phyloP scores from a whole-genome alignment of 352 stramenopile species.

The Globisporangium mamillatum region DNA sequence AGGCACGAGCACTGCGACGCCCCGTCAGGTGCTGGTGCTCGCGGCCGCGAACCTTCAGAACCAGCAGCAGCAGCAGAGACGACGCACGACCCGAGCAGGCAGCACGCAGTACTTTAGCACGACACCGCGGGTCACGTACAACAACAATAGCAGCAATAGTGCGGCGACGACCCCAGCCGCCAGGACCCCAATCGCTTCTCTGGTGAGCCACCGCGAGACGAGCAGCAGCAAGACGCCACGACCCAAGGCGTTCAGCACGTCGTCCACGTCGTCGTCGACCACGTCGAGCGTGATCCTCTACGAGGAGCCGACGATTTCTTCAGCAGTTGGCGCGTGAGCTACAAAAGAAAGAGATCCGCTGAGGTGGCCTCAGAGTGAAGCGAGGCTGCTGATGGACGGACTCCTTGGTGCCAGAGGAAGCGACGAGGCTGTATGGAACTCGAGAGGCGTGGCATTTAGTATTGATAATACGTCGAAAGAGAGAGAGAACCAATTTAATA shows the following conservation, averaged over 20 bases:
- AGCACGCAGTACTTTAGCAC: slow-evolving; percentile 5
- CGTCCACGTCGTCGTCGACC: slow-evolving; percentile 17
- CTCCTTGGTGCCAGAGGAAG: too few relatives aligned
- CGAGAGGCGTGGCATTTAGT: too few relatives aligned
- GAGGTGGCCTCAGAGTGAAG: background rate
- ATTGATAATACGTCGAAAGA: too few relatives aligned
- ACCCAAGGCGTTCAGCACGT: slow-evolving; percentile 19
- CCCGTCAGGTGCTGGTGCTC: slow-evolving; percentile 15
- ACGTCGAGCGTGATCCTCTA: slow-evolving; percentile 20
- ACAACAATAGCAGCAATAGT: background rate
- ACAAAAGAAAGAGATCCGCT: background rate
- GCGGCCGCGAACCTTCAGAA: slow-evolving; percentile 3
- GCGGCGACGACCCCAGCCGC: background rate
- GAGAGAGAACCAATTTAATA: too few relatives aligned
- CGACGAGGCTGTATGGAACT: too few relatives aligned
- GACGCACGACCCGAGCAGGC: slow-evolving; percentile 4
- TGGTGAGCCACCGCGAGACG: background rate
- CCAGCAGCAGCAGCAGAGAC: background rate
- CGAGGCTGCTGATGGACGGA: background rate
- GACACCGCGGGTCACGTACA: slow-evolving; percentile 11
- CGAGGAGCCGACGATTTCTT: slow-evolving; percentile 8
- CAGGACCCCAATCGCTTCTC: background rate
- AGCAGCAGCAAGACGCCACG: slow-evolving; percentile 4
- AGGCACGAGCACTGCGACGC: slow-evolving; percentile 5
- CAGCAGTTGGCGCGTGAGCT: background rate